Evolutionary conservation across 768 basidiomycete species (phyloP), one percentile per base, ranked within the genome.

Genomic region (Lactarius hatsudake): DNA sequence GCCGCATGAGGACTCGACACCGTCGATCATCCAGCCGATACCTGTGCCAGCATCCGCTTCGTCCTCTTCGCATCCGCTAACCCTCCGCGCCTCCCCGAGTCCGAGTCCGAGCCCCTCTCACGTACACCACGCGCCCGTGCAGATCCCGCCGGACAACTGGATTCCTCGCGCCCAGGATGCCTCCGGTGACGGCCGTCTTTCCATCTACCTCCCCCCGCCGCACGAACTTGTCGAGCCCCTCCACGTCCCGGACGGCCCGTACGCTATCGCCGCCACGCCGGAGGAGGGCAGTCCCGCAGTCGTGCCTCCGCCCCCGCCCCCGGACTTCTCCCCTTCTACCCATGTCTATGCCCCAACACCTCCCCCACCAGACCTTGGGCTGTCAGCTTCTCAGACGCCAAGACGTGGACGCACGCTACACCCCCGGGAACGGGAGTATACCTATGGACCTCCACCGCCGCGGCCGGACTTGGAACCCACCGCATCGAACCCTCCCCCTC

Each of bases 61-160:
- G 13, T 61, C 65, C 12, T 12, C 48, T 10, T 56, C 51, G 2
- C 51, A 38, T 0, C 64, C 30, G 13, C 3, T 59, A 2, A 38
- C 55, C 5, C 23, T 66, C 13, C 62, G 45, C 23, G 18, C 53
- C 43, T 60, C 62, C 4, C 59, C 67, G 26, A 68, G 43, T 28
- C 51, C 48, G 32, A 59, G 57, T 20, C 62, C 67, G 13, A 64
- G 28, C 18, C 48, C 43, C 36, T 53, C 61, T 17, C 61, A 57
- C 34, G 20, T 65, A 42, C 63, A n/a, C 26, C 70, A 66, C 48
- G 48, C 45, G 2, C 55, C 68, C 15, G 45, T 69, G 42, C 68
- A 64, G 53, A 64, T 66, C 7, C 70, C 69, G 1, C 70, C 68
- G 2, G 70, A 71, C 38, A 66, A 63, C 45, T 71, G 69, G 69